phyloP scores from a whole-genome alignment of 345 rosid species.

The Citrus reticulata region DNA sequence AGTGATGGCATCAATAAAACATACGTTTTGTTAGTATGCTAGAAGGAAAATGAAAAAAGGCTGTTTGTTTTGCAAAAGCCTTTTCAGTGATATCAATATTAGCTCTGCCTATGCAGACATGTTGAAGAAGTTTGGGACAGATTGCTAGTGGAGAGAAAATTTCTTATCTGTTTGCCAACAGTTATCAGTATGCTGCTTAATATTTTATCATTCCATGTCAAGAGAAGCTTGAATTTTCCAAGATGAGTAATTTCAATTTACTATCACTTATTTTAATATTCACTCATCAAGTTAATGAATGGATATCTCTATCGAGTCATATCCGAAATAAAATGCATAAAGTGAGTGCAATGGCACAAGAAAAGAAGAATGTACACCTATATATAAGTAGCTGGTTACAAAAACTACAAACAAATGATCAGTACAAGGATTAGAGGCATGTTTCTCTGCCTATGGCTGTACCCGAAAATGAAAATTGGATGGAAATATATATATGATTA shows the following conservation, averaged over 20 bases:
- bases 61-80: background rate
- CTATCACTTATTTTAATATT: background rate
- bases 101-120: background rate
- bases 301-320: background rate
- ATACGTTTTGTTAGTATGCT: background rate
- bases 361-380: background rate
- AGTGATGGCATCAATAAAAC: background rate
- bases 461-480: conserved; percentile 48
- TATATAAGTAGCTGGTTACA: background rate
- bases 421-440: conserved; percentile 47
- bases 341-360: background rate
- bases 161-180: background rate
- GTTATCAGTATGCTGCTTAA: background rate
- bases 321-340: background rate
- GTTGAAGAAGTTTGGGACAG: background rate
- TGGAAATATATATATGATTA: background rate
- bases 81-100: background rate
- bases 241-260: background rate
- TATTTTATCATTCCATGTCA: too few relatives aligned
- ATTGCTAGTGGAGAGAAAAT: background rate
- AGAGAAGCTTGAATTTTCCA: too few relatives aligned
- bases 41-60: background rate
- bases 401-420: conserved; percentile 3
- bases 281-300: background rate
- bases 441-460: conserved; percentile 84